A percentile compares a stretch with the other conserved stretches of the same genome.
phyloP scores from a whole-genome alignment of 164 flowering plant species.

The Litsea cubeba region DNA sequence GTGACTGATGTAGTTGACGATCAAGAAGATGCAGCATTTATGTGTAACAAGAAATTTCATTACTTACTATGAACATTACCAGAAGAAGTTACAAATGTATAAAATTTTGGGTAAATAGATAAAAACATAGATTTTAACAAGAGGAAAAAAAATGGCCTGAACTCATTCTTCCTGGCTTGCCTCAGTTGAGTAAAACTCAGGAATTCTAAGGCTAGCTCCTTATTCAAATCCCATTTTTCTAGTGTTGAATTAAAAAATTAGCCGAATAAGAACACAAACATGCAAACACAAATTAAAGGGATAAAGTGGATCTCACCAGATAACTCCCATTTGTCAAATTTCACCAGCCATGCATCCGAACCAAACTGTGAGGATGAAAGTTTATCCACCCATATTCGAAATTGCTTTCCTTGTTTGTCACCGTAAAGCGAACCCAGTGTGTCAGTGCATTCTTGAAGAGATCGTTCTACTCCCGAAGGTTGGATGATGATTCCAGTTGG shows the following conservation, averaged over 20 bases:
- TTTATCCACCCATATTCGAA: slow-evolving; percentile 64
- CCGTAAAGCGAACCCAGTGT: slow-evolving; percentile 40
- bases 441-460: slow-evolving; percentile 36
- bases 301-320: slow-evolving; percentile 36
- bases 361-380: slow-evolving; percentile 45
- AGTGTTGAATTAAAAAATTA: not conserved
- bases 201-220: too few species aligned
- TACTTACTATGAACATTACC: not conserved
- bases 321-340: slow-evolving; percentile 66
- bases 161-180: not conserved
- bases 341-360: slow-evolving; percentile 59
- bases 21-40: too few species aligned
- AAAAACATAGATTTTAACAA: not conserved
- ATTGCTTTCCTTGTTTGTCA: slow-evolving; percentile 54
- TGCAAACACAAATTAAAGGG: not conserved
- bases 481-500: slow-evolving; percentile 47
- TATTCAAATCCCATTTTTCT: too few species aligned
- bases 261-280: not conserved
- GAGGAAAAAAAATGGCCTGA: not conserved
- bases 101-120: not conserved
- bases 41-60: too few species aligned
- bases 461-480: slow-evolving; percentile 52
- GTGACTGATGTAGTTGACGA: too few species aligned
- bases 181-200: too few species aligned
- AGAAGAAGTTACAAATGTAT: not conserved